Evolutionary conservation across 2,329 filamentous ascomycete genomes (phyloP).

Genomic region (Aureobasidium sp.): DNA sequence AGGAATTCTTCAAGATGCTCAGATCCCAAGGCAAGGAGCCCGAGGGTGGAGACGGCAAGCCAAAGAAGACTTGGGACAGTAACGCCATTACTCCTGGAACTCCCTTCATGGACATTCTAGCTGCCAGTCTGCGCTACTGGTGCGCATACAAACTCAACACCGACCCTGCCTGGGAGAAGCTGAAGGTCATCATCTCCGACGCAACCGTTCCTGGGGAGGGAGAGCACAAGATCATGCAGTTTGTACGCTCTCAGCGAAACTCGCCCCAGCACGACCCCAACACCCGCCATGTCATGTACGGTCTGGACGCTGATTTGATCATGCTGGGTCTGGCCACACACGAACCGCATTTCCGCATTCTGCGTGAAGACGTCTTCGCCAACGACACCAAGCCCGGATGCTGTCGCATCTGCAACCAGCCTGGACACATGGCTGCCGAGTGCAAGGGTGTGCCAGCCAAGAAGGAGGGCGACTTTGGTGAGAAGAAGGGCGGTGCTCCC

Average conservation of each 20-base stretch:
- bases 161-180: constrained; percentile 87
- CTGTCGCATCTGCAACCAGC: constrained; percentile 85
- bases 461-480: constrained; percentile 64
- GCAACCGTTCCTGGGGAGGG: constrained; percentile 95
- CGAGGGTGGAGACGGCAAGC: constrained; percentile 41
- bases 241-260: constrained; percentile 84
- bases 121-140: constrained; percentile 87
- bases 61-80: constrained; percentile 87
- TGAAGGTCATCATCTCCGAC: constrained; percentile 98
- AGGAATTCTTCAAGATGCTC: constrained; percentile 76
- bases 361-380: constrained; percentile 94
- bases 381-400: constrained; percentile 75
- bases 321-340: constrained; percentile 97
- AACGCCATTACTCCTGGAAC: constrained; percentile 90
- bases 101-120: constrained; percentile 96
- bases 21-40: constrained; percentile 52
- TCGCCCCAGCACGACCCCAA: constrained; percentile 92
- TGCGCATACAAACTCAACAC: constrained; percentile 96
- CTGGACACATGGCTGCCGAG: constrained; percentile 79
- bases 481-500: constrained; percentile 62
- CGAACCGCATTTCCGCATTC: constrained; percentile 90
- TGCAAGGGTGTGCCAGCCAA: constrained; percentile 73
- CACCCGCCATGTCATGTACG: constrained; percentile 95
- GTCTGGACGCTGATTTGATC: constrained; percentile 93
- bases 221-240: constrained; percentile 99